Conservation (phyloP, 169 alveolate species). For the Theileria annulata region DNA sequence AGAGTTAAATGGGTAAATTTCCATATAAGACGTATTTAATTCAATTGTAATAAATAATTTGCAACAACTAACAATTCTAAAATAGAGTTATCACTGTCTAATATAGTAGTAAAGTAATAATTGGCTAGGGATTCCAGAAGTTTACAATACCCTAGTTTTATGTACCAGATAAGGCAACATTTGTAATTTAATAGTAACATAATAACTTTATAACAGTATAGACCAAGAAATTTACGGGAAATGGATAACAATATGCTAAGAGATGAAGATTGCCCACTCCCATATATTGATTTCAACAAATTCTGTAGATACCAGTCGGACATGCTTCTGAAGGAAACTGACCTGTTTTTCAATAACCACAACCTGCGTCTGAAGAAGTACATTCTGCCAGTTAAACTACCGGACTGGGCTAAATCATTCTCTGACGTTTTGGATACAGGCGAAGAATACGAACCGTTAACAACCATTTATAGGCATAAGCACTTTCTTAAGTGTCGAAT, state of each 20-base stretch:
- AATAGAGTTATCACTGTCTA: neutral
- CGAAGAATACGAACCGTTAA: conserved; percentile 54
- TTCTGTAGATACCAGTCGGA: conserved; percentile 54
- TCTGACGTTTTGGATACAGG: conserved; percentile 65
- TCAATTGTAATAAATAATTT: too few relatives aligned
- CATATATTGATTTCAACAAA: conserved; percentile 50
- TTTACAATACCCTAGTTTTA: neutral
- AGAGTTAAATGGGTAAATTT: neutral
- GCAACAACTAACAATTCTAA: neutral
- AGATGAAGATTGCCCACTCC: conserved; percentile 65
- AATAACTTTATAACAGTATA: conserved; percentile 12
- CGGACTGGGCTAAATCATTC: conserved; percentile 59
- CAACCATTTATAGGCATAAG: conserved; percentile 73
- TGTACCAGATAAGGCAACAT: conserved; percentile 14
- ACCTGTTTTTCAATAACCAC: conserved; percentile 45
- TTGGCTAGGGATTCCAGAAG: neutral
- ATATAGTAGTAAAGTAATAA: neutral
- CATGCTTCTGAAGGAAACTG: conserved; percentile 57
- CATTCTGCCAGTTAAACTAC: conserved; percentile 53
- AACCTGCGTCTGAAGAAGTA: conserved; percentile 54
- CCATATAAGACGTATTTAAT: neutral
- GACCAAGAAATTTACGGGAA: conserved; percentile 56
- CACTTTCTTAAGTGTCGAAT: conserved; percentile 73
- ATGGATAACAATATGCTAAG: conserved; percentile 31
- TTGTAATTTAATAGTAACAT: conserved; percentile 37